phyloP scores from a whole-genome alignment of 305 asterid species.

The Fraxinus greggii region DNA sequence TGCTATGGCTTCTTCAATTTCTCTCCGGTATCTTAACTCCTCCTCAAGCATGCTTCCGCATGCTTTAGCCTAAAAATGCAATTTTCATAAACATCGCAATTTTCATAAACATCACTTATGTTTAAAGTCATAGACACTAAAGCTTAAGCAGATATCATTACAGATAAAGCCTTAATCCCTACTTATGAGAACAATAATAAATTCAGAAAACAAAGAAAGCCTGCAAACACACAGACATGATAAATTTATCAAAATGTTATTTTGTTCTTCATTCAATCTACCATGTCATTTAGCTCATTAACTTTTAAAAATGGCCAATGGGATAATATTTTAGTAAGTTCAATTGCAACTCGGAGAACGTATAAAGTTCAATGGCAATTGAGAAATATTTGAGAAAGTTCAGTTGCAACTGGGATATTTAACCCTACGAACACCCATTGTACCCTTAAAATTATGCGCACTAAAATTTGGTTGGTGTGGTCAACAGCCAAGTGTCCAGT shows the following conservation, averaged over 20 bases:
- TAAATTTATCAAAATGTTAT: neutral
- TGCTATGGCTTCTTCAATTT: constrained; percentile 60
- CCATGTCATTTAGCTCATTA: neutral
- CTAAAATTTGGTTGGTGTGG: neutral
- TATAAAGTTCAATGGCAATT: neutral
- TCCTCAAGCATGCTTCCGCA: constrained; percentile 52
- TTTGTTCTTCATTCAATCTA: neutral
- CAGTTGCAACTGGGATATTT: neutral
- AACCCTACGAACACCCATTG: neutral
- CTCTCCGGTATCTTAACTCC: constrained; percentile 55
- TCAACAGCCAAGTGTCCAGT: neutral
- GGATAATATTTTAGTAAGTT: neutral
- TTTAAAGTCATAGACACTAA: neutral
- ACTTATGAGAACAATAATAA: neutral
- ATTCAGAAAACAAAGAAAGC: neutral
- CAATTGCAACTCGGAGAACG: neutral
- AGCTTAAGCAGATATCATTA: neutral
- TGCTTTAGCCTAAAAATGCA: constrained; percentile 53
- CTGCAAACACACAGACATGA: neutral
- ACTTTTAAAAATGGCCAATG: neutral
- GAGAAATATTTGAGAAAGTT: neutral
- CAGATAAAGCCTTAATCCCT: neutral
- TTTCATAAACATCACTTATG: constrained; percentile 1
- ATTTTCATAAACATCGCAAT: constrained; percentile 16
- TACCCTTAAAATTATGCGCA: neutral